A percentile compares a stretch with the other conserved stretches of the same genome.
phyloP scores from a whole-genome alignment of 345 rosid genomes.

The Bruguiera gymnorhiza region DNA sequence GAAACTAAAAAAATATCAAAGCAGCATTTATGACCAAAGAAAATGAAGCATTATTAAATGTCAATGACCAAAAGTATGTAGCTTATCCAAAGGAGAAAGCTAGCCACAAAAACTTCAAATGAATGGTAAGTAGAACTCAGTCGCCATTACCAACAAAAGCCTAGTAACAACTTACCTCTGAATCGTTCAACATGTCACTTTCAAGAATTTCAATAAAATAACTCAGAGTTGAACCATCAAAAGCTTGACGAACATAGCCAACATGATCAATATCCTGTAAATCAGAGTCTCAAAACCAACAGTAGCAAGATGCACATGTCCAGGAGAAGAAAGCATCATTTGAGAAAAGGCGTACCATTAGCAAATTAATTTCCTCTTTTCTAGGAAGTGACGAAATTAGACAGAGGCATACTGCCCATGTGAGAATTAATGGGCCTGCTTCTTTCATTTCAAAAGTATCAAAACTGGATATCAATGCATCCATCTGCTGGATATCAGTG shows the following conservation, averaged over 20 bases:
- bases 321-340: constrained; percentile 9
- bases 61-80: no score
- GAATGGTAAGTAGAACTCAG: not conserved
- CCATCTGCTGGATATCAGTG: constrained; percentile 82
- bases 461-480: constrained; percentile 69
- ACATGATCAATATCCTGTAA: constrained; percentile 82
- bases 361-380: constrained; percentile 52
- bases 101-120: constrained; percentile 2
- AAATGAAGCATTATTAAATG: no score
- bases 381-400: constrained; percentile 75
- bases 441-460: constrained; percentile 60
- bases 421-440: constrained; percentile 66
- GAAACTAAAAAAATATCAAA: not conserved
- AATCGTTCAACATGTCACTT: constrained; percentile 58
- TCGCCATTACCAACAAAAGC: constrained; percentile 15
- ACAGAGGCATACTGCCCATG: constrained; percentile 95
- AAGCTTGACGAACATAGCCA: constrained; percentile 82
- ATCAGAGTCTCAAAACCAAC: constrained; percentile 12
- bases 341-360: constrained; percentile 49
- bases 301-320: constrained; percentile 14
- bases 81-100: not conserved
- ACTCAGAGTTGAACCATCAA: constrained; percentile 71
- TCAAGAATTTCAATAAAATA: constrained; percentile 71
- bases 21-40: not conserved
- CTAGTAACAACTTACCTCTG: constrained; percentile 56